Evolutionary conservation across 1,284 basidiomycete species (phyloP).

Genomic region (Somion occarium): DNA sequence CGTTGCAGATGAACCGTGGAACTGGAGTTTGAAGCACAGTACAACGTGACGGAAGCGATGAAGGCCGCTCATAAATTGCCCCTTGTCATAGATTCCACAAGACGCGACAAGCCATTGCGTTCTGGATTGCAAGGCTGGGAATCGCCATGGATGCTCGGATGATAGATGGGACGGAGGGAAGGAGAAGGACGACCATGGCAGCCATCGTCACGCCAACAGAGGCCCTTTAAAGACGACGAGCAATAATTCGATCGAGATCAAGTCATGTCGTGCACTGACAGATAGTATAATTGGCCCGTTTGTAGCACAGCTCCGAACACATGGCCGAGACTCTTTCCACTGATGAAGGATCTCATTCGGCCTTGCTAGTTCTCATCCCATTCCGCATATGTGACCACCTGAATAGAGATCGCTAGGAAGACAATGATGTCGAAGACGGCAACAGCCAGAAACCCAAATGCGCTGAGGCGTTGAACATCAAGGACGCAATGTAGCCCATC

Average conservation of each 20-base stretch:
- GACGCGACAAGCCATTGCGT: constrained; percentile 26
- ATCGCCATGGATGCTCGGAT: constrained; percentile 9
- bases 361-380: constrained; percentile 3
- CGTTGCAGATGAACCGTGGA: no score
- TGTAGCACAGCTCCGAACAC: background rate
- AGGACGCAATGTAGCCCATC: constrained; percentile 5
- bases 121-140: constrained; percentile 21
- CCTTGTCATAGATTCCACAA: constrained; percentile 20
- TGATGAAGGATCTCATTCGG: constrained; percentile 1
- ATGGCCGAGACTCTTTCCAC: constrained; percentile 1
- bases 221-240: background rate
- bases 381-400: background rate
- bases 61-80: no score
- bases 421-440: constrained; percentile 3
- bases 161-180: constrained; percentile 7
- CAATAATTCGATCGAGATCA: background rate
- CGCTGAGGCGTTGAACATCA: constrained; percentile 2
- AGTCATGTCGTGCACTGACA: background rate
- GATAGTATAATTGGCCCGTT: constrained; percentile 7
- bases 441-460: constrained; percentile 3
- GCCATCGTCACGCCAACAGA: constrained; percentile 3
- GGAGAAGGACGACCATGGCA: constrained; percentile 3
- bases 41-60: no score
- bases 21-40: no score
- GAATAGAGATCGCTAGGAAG: constrained; percentile 4